Base-by-base conservation (phyloP, 2,329 filamentous ascomycete genomes). In the Diaporthe citrichinensis region DNA sequence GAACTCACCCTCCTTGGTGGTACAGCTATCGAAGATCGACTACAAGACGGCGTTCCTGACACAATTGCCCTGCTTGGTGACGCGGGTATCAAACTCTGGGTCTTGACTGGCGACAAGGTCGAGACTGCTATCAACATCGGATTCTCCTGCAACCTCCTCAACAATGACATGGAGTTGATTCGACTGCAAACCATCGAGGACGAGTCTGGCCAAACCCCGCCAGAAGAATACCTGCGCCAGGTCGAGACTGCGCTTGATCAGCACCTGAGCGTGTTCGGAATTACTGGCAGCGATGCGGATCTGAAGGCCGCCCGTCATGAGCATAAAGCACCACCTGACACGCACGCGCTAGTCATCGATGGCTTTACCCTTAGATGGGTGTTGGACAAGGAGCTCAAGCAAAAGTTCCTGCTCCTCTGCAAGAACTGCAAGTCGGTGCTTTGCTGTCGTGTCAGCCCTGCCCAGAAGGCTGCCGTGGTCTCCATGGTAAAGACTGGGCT, bases 101-200 rank as follows among this genome's bases (percentile, higher is more conserved):
- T 99, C 72, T 87, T 99, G 78, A 99, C 97, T 23, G 97, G 97
- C 78, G 97, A 99, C 88, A 99, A 98, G 85, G 96, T 98, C 44
- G 97, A 99, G 86, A 99, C 97, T 34, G 97, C 97, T 75, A 99
- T 99, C 91, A 99, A 99, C 86, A 99, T 99, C 82, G 97, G 97
- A 3, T 99, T 98, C 85, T 99, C 97, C 15, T 99, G 97, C 87
- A 99, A 99, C 80, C 89, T 99, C 44, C 90, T 99, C 73, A 95
- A 96, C 85, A 99, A 98, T 84, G 95, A 98, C 79, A 98, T 99
- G 97, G 97, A 99, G 79, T 87, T 99, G 77, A 94, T 99, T 78
- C 92, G 98, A 67, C 89, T 99, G 79, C 97, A 97, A 82, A 90
- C 97, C 41, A 91, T 94, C 1, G 95, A 98, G 78, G 93, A 95